phyloP scores from a whole-genome alignment of 2,329 filamentous ascomycete species.

The Paracoccidioides brasiliensis region DNA sequence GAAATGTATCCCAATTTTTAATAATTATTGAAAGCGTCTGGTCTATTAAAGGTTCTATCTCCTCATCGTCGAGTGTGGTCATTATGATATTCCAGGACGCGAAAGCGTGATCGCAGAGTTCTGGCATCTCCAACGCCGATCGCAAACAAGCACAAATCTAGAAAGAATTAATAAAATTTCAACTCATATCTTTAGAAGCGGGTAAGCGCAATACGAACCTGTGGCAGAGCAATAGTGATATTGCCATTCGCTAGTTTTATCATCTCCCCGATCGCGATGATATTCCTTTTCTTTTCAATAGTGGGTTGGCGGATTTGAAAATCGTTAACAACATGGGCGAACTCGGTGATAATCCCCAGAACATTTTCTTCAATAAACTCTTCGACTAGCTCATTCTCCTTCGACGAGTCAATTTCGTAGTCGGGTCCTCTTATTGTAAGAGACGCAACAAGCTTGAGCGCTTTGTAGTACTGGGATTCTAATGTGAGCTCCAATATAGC shows the following conservation, averaged over 20 bases:
- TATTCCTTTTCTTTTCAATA: slow-evolving; percentile 61
- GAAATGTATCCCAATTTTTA: slow-evolving; percentile 62
- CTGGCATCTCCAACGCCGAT: slow-evolving; percentile 61
- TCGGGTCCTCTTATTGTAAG: slow-evolving; percentile 39
- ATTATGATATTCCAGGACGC: slow-evolving; percentile 75
- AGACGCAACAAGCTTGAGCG: slow-evolving; percentile 37
- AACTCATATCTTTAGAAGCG: slow-evolving; percentile 4
- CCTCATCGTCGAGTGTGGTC: slow-evolving; percentile 58
- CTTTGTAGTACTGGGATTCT: slow-evolving; percentile 34
- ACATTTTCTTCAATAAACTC: slow-evolving; percentile 72
- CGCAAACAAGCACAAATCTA: slow-evolving; percentile 87
- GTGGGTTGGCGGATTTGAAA: slow-evolving; percentile 42
- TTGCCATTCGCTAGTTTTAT: slow-evolving; percentile 61
- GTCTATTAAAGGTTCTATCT: slow-evolving; percentile 67
- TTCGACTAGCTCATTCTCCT: slow-evolving; percentile 47
- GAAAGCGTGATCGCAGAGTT: slow-evolving; percentile 67
- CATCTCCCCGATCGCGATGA: slow-evolving; percentile 79
- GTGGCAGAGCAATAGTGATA: slow-evolving; percentile 68
- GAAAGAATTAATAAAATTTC: slow-evolving; percentile 4
- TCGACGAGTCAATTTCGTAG: slow-evolving; percentile 32
- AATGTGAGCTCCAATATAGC: slow-evolving; percentile 12
- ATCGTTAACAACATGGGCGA: slow-evolving; percentile 69
- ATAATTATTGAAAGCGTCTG: slow-evolving; percentile 81
- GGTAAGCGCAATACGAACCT: slow-evolving; percentile 41
- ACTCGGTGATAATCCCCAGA: slow-evolving; percentile 70